Evolutionary conservation across 345 rosid species (phyloP).

Genomic region (Acer saccharum): DNA sequence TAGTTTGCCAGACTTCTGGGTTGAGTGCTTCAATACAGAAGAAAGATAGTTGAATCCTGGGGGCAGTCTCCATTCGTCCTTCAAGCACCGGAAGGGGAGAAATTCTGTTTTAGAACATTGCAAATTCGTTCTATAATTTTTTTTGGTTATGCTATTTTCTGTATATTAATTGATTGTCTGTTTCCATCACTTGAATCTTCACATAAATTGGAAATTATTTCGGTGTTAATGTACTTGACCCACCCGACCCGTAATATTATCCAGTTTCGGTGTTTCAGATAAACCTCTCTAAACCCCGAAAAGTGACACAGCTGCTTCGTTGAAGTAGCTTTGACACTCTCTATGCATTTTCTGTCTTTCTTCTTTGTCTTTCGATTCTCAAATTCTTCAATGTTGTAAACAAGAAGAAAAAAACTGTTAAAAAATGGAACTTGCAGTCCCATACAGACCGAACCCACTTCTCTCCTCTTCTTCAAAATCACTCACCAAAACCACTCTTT

Average conservation of each 20-base stretch:
- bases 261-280: conserved; percentile 3
- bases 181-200: too few relatives aligned
- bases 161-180: too few relatives aligned
- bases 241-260: neutral
- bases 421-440: conserved; percentile 45
- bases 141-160: too few relatives aligned
- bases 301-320: neutral
- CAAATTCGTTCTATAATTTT: too few relatives aligned
- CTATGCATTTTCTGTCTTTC: neutral
- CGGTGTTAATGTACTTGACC: neutral
- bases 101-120: too few relatives aligned
- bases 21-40: too few relatives aligned
- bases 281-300: conserved; percentile 16
- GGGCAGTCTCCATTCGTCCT: too few relatives aligned
- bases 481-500: conserved; percentile 23
- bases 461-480: conserved; percentile 34
- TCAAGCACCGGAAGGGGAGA: too few relatives aligned
- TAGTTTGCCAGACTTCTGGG: too few relatives aligned
- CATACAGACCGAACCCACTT: conserved; percentile 43
- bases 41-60: too few relatives aligned
- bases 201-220: too few relatives aligned
- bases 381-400: neutral
- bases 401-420: neutral
- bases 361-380: neutral
- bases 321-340: neutral